These are phyloP conservation scores for Coemansia guatemalensis DNA, from an alignment of 192 early-diverging fungal genomes.

Conservation along the genomic window DNA sequence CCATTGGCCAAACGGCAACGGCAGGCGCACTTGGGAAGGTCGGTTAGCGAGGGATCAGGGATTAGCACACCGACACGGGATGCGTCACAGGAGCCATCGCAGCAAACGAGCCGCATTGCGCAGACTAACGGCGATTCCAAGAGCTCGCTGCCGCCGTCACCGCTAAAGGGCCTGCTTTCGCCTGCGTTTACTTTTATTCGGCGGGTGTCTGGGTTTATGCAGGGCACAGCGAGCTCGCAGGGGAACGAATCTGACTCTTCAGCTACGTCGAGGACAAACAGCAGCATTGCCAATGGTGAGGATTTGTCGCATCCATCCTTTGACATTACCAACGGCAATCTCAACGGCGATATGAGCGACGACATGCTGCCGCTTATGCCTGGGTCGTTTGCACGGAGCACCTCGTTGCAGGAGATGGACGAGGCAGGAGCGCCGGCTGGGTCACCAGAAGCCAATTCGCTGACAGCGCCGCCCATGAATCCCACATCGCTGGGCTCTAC, in stretches of 20 bases:
- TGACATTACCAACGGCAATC: background rate
- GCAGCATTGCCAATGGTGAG: slow-evolving; percentile 2
- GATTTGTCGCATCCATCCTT: background rate
- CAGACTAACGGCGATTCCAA: background rate
- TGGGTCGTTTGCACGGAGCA: slow-evolving; percentile 1
- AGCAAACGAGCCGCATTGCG: background rate
- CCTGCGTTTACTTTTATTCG: slow-evolving; percentile 44
- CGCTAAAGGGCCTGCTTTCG: slow-evolving; percentile 42
- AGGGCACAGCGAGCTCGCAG: slow-evolving; percentile 27
- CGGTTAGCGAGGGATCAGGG: background rate
- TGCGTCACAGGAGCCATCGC: background rate
- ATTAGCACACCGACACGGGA: slow-evolving; percentile 4
- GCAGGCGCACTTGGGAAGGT: background rate
- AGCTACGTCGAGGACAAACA: slow-evolving; percentile 2
- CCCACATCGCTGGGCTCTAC: slow-evolving; percentile 30
- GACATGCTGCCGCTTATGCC: slow-evolving; percentile 7
- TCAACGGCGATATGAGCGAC: background rate
- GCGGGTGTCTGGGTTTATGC: slow-evolving; percentile 46
- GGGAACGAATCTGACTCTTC: slow-evolving; percentile 10
- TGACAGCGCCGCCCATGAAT: slow-evolving; percentile 53
- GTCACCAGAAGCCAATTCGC: slow-evolving; percentile 34
- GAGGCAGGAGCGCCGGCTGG: slow-evolving; percentile 18
- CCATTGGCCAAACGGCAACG: slow-evolving; percentile 5
- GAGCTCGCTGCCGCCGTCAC: slow-evolving; percentile 20
- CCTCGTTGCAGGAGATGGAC: slow-evolving; percentile 1